Percentiles rank a stretch among this genome's conserved stretches.
These are phyloP conservation scores for Russula ochroleuca DNA, from an alignment of 768 basidiomycete species.

Conservation along the genomic window DNA sequence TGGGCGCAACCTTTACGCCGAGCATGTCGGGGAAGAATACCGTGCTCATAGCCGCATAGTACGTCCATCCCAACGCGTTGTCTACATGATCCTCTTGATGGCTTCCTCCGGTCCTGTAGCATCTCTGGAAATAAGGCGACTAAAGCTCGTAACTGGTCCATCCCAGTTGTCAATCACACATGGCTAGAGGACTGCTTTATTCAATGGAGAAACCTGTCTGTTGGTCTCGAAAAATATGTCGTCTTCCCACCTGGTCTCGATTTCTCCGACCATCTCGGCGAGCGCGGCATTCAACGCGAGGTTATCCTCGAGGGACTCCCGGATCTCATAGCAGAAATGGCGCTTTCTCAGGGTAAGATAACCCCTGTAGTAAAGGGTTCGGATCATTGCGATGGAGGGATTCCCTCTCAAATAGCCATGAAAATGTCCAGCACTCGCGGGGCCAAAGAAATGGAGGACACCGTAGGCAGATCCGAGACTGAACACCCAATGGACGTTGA, in stretches of 20 bases:
- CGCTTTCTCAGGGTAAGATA: neutral
- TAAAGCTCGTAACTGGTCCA: constrained; percentile 74
- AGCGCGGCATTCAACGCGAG: constrained; percentile 29
- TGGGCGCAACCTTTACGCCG: constrained; percentile 80
- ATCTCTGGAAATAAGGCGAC: constrained; percentile 49
- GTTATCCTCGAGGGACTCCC: constrained; percentile 24
- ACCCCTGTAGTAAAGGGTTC: neutral
- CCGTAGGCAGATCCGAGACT: constrained; percentile 23
- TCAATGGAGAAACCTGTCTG: constrained; percentile 68
- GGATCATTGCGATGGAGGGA: neutral
- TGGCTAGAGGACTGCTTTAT: constrained; percentile 92
- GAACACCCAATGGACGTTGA: constrained; percentile 29
- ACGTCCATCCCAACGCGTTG: constrained; percentile 33
- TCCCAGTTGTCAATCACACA: constrained; percentile 82
- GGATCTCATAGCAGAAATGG: constrained; percentile 15
- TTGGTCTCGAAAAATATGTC: constrained; percentile 63
- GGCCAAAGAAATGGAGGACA: constrained; percentile 32
- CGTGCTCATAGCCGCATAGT: constrained; percentile 82
- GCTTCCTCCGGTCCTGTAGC: constrained; percentile 20
- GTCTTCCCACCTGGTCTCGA: constrained; percentile 64
- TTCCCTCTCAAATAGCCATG: constrained; percentile 22
- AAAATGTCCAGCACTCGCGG: constrained; percentile 27
- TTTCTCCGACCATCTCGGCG: constrained; percentile 45
- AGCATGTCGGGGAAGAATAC: constrained; percentile 77
- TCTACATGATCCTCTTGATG: constrained; percentile 7